Evolutionary conservation across 2,329 filamentous ascomycete species (phyloP).

Genomic region (Sclerotinia glacialis): DNA sequence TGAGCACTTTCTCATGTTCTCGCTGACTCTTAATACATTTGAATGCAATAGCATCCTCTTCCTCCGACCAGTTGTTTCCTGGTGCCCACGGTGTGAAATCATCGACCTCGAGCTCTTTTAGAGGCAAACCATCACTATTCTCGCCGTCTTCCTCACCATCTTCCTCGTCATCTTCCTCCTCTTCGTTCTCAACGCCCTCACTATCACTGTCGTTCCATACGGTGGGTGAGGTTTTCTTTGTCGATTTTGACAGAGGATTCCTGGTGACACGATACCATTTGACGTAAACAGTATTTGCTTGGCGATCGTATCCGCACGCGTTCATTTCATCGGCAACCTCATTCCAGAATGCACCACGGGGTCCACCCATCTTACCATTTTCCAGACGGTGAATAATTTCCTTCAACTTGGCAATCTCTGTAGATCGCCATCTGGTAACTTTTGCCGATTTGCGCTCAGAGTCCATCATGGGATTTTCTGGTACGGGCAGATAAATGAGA

Average conservation of each 20-base stretch:
- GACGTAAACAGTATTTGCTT: background rate
- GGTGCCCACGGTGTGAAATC: background rate
- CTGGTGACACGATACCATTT: background rate
- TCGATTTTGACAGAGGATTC: too few species aligned
- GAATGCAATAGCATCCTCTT: conserved; percentile 9
- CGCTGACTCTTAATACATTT: conserved; percentile 10
- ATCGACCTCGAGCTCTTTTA: background rate
- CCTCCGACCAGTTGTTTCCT: conserved; percentile 10
- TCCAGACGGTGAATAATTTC: background rate
- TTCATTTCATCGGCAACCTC: background rate
- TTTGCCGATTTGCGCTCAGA: background rate
- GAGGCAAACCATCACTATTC: background rate
- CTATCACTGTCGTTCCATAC: background rate
- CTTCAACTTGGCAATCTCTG: background rate
- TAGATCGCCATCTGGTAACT: background rate
- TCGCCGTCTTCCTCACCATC: background rate
- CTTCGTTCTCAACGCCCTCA: background rate
- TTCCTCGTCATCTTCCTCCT: background rate
- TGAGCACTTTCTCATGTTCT: background rate
- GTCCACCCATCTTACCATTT: too few species aligned
- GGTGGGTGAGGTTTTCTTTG: background rate
- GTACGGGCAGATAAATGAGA: background rate
- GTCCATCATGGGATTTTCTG: background rate
- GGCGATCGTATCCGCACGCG: background rate
- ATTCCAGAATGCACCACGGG: background rate